phyloP scores from a whole-genome alignment of 2,329 filamentous ascomycete genomes.

The Aspergillus flavus region DNA sequence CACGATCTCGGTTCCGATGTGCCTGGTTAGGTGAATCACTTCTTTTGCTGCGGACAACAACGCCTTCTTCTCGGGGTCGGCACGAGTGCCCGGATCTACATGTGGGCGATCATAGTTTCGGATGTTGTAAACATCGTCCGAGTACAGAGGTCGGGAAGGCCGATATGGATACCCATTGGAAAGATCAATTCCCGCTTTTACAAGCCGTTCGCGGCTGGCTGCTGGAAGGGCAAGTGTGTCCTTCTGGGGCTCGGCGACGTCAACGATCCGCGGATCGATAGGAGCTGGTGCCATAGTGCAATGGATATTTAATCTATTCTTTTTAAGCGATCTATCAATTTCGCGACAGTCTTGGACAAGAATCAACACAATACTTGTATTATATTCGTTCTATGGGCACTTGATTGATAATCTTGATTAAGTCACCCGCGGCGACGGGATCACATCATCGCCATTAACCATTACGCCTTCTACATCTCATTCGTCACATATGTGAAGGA shows the following conservation, averaged over 20 bases:
- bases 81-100: conserved; percentile 64
- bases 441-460: conserved; percentile 34
- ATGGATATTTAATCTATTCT: background rate
- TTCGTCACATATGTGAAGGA: conserved; percentile 1
- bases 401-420: background rate
- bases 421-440: conserved; percentile 13
- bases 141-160: conserved; percentile 66
- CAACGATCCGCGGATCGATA: conserved; percentile 64
- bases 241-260: conserved; percentile 64
- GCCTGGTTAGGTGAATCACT: conserved; percentile 62
- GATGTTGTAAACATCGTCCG: conserved; percentile 71
- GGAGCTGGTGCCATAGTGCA: conserved; percentile 59
- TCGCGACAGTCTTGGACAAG: background rate
- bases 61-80: conserved; percentile 65
- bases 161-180: conserved; percentile 72
- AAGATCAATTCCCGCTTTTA: conserved; percentile 70
- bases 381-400: background rate
- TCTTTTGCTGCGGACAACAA: conserved; percentile 64
- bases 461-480: conserved; percentile 31
- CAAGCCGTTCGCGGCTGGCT: conserved; percentile 59
- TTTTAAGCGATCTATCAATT: background rate
- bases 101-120: conserved; percentile 59
- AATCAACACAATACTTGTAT: background rate
- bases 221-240: conserved; percentile 66
- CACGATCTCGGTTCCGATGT: conserved; percentile 67